A percentile compares a stretch with the other conserved stretches of the same genome.
These are phyloP conservation scores for Xylaria flabelliformis DNA, from an alignment of 495 filamentous ascomycete genomes.

Conservation along the genomic window DNA sequence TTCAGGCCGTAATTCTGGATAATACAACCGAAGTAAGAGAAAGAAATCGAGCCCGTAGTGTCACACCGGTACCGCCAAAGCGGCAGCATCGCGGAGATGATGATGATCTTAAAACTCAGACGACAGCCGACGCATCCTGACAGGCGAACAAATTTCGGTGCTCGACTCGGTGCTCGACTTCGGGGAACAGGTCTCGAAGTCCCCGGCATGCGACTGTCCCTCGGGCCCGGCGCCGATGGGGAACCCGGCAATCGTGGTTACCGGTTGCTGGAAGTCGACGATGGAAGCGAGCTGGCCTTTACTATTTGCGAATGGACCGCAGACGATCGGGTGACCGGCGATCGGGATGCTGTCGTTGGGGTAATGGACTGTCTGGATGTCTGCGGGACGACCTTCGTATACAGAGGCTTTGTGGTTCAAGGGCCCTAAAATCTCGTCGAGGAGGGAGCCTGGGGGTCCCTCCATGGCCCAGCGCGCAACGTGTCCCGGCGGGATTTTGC, in stretches of 20 bases:
- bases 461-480: conserved; percentile 28
- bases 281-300: background rate
- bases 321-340: conserved; percentile 9
- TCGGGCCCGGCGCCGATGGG: conserved; percentile 54
- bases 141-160: background rate
- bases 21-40: background rate
- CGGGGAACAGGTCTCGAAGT: conserved; percentile 36
- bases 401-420: background rate
- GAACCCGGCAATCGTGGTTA: conserved; percentile 37
- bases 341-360: conserved; percentile 3
- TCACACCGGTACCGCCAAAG: background rate
- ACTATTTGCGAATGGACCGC: background rate
- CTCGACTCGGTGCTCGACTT: conserved; percentile 18
- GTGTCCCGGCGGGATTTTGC: background rate
- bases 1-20: background rate
- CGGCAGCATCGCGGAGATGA: background rate
- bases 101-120: conserved; percentile 9
- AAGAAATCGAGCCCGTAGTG: background rate
- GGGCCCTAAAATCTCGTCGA: conserved; percentile 6
- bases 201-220: conserved; percentile 34
- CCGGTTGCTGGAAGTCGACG: conserved; percentile 20
- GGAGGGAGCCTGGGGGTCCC: conserved; percentile 9
- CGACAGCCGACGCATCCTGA: conserved; percentile 8
- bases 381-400: conserved; percentile 22
- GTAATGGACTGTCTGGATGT: conserved; percentile 29